Evolutionary conservation across 352 stramenopile species (phyloP), one percentile per base, ranked within the genome.

Genomic region (Elongisporangium undulatum): DNA sequence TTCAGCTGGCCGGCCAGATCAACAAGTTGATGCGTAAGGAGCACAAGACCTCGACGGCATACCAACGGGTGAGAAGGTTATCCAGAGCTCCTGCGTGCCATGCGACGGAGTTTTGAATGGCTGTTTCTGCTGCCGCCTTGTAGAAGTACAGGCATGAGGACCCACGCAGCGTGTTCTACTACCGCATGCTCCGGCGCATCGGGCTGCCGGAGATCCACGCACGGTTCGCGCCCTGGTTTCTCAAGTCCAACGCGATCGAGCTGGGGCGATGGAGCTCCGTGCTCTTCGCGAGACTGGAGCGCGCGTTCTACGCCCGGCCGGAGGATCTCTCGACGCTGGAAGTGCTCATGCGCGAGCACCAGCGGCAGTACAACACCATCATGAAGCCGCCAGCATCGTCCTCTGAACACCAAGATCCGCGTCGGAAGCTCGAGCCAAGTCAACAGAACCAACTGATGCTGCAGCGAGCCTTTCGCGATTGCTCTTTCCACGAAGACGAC

Each of bases 151-250:
- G 79, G n/a, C 63, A 82, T 57, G 79, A 92, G 59, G 79, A 90
- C 51, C 74, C 79, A 3, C 77, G 82, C 22, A 87, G 74, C 29
- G 69, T 83, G 23, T 90, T 89, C 52, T 92, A 92, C 64, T 89
- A 88, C 58, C 70, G 73, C 57, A 92, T 92, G 82, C 74, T 92
- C 39, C 82, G 79, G 7, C 82, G 82, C 34, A 71, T 88, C 5
- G 82, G 82, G 3, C 66, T 92, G 5, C 82, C 79, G 3, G 77
- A 89, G 58, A 66, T 89, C 12, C 82, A 92, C 73, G 79, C 82
- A 48, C 82, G 77, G 17, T 92, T 87, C 50, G 82, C 79, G 24
- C 82, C 82, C 29, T 92, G 79, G 82, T 92, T 92, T 56, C 68
- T 90, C 61, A 90, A 92, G 66, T 87, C 82, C 12, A 73, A 88